Percentiles rank a stretch among this genome's conserved stretches.
Evolutionary conservation across 2,329 filamentous ascomycete species (phyloP).

Genomic region (Scorias spongiosa): DNA sequence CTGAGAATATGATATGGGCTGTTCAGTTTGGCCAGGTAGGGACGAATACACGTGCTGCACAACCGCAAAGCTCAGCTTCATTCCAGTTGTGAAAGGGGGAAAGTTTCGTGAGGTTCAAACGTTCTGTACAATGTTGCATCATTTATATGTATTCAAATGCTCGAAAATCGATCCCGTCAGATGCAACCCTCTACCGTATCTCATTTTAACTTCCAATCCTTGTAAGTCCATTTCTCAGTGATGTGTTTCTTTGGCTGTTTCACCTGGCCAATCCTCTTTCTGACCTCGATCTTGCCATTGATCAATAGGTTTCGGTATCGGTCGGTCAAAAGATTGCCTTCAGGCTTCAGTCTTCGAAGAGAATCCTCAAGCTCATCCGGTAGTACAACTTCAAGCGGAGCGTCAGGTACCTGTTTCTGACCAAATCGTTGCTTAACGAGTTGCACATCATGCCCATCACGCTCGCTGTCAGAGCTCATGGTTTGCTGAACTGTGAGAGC

Average conservation of each 20-base stretch:
- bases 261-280: conserved; percentile 62
- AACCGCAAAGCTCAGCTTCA: no score
- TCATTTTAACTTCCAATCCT: conserved; percentile 59
- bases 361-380: conserved; percentile 37
- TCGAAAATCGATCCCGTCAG: no score
- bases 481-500: conserved; percentile 2
- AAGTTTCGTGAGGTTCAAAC: no score
- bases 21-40: no score
- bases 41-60: no score
- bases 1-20: background rate
- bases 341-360: conserved; percentile 51
- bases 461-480: conserved; percentile 8
- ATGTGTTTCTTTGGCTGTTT: conserved; percentile 68
- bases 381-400: conserved; percentile 33
- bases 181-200: no score
- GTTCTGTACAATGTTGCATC: no score
- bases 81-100: no score
- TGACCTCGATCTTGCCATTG: conserved; percentile 73
- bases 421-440: conserved; percentile 59
- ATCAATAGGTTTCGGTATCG: conserved; percentile 80
- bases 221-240: conserved; percentile 96
- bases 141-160: no score
- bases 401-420: conserved; percentile 58
- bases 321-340: conserved; percentile 89
- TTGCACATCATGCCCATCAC: conserved; percentile 23